phyloP scores from a whole-genome alignment of 495 filamentous ascomycete species.

The Tuber brumale region DNA sequence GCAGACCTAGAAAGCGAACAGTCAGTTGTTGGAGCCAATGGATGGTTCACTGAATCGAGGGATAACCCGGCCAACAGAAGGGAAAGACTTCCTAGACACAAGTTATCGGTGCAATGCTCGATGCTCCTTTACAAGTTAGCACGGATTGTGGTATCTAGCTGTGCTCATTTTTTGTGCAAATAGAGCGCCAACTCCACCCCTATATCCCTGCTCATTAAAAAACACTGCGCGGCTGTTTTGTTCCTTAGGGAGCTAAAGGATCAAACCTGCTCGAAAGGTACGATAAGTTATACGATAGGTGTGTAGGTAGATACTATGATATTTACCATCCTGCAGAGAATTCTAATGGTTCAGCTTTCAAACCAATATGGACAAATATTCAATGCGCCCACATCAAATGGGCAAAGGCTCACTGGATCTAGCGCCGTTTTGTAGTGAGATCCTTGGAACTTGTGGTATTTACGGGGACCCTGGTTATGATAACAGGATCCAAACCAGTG shows the following conservation, averaged over 20 bases:
- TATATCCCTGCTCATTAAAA: too few relatives aligned
- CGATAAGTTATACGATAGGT: too few relatives aligned
- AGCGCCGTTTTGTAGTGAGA: not conserved
- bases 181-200: too few relatives aligned
- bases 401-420: not conserved
- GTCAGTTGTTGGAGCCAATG: not conserved
- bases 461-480: not conserved
- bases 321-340: too few relatives aligned
- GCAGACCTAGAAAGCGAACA: not conserved
- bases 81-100: not conserved
- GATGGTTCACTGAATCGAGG: not conserved
- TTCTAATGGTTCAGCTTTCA: too few relatives aligned
- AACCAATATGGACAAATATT: too few relatives aligned
- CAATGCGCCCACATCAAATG: too few relatives aligned
- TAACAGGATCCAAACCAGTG: not conserved
- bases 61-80: not conserved
- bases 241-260: too few relatives aligned
- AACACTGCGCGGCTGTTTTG: too few relatives aligned
- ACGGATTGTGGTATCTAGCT: not conserved
- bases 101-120: not conserved
- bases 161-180: not conserved
- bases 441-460: not conserved
- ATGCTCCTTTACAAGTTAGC: not conserved
- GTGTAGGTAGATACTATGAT: too few relatives aligned
- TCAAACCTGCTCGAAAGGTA: too few relatives aligned